These are phyloP conservation scores for Calonectria pseudoreteaudii DNA, from an alignment of 2,329 filamentous ascomycete species.

Conservation along the genomic window DNA sequence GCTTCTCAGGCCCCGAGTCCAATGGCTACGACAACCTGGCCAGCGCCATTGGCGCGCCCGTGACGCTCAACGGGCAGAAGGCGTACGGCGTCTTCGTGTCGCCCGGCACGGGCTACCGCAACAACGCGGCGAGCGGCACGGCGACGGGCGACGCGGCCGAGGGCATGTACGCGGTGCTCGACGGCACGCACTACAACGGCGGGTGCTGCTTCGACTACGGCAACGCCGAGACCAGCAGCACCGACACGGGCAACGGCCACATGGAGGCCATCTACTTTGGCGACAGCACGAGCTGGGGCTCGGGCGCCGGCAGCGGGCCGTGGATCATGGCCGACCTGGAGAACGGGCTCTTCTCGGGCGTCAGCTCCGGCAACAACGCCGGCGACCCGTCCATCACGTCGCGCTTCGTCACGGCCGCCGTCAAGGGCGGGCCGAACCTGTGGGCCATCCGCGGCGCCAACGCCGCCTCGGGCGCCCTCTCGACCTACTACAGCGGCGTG, in stretches of 20 bases:
- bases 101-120: slow-evolving; percentile 73
- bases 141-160: slow-evolving; percentile 67
- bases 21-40: slow-evolving; percentile 71
- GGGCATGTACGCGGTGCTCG: slow-evolving; percentile 71
- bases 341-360: slow-evolving; percentile 73
- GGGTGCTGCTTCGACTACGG: slow-evolving; percentile 70
- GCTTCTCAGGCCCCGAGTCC: slow-evolving; percentile 66
- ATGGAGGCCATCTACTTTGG: slow-evolving; percentile 79
- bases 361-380: slow-evolving; percentile 57
- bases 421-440: slow-evolving; percentile 67
- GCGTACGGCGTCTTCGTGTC: slow-evolving; percentile 73
- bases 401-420: slow-evolving; percentile 67
- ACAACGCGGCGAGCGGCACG: slow-evolving; percentile 63
- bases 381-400: slow-evolving; percentile 63
- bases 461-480: slow-evolving; percentile 63
- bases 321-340: slow-evolving; percentile 79
- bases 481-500: slow-evolving; percentile 69
- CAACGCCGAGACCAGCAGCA: slow-evolving; percentile 64
- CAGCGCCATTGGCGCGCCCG: slow-evolving; percentile 69
- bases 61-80: slow-evolving; percentile 70
- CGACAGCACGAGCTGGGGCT: slow-evolving; percentile 64
- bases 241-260: slow-evolving; percentile 70
- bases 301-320: slow-evolving; percentile 68
- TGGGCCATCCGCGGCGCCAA: slow-evolving; percentile 73
- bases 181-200: slow-evolving; percentile 70